phyloP scores from a whole-genome alignment of 2,329 filamentous ascomycete genomes.

The Curvularia hawaiiensis region DNA sequence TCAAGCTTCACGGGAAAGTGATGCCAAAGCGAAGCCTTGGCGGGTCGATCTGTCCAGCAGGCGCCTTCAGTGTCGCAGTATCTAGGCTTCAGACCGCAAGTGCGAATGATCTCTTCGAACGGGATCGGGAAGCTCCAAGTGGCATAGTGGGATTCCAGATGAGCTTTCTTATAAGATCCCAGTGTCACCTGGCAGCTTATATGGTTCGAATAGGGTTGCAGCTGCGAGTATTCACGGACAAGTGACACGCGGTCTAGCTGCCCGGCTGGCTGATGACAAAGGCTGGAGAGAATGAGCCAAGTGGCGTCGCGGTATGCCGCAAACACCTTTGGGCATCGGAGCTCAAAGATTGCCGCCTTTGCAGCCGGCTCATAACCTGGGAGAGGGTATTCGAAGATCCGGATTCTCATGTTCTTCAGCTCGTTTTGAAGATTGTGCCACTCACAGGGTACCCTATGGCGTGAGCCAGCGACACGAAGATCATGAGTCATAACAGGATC shows the following conservation, averaged over 20 bases:
- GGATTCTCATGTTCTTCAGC: slow-evolving; percentile 51
- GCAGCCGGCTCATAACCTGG: slow-evolving; percentile 45
- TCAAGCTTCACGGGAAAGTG: slow-evolving; percentile 52
- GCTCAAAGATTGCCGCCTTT: slow-evolving; percentile 60
- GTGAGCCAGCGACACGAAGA: slow-evolving; percentile 1
- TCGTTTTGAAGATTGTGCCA: slow-evolving; percentile 51
- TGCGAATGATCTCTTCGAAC: slow-evolving; percentile 52
- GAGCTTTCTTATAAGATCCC: slow-evolving; percentile 55
- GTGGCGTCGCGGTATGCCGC: slow-evolving; percentile 59
- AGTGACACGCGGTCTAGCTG: slow-evolving; percentile 17
- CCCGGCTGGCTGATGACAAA: slow-evolving; percentile 34
- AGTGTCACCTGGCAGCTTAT: slow-evolving; percentile 41
- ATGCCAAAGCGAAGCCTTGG: slow-evolving; percentile 52
- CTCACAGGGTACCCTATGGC: slow-evolving; percentile 45
- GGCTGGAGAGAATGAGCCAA: slow-evolving; percentile 53
- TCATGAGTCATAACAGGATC: slow-evolving; percentile 28
- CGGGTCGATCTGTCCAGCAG: slow-evolving; percentile 48
- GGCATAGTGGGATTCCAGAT: slow-evolving; percentile 56
- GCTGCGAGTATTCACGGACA: slow-evolving; percentile 42
- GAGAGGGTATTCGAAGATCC: slow-evolving; percentile 57
- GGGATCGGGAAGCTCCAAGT: slow-evolving; percentile 49
- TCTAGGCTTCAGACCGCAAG: slow-evolving; percentile 53
- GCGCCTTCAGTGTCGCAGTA: slow-evolving; percentile 54
- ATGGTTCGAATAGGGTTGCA: slow-evolving; percentile 31
- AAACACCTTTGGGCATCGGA: slow-evolving; percentile 53